Conservation (phyloP, 2,329 filamentous ascomycete genomes). For the Cercospora sp. region DNA sequence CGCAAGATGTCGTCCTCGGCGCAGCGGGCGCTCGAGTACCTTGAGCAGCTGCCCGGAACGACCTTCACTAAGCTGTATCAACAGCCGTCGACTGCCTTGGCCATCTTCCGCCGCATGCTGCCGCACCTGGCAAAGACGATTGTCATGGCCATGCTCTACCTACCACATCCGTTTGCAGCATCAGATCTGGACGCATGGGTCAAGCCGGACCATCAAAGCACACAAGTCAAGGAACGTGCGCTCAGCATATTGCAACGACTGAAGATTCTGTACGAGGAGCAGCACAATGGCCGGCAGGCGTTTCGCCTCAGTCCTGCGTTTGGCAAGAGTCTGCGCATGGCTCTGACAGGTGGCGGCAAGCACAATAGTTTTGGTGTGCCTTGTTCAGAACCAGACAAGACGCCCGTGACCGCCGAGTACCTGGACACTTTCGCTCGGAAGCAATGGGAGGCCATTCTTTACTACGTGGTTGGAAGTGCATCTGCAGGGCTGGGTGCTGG, state of each 20-base stretch:
- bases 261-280: conserved; percentile 75
- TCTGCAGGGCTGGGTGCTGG: conserved; percentile 54
- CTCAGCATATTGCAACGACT: conserved; percentile 77
- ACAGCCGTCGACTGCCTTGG: conserved; percentile 91
- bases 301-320: conserved; percentile 81
- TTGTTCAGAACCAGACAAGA: conserved; percentile 62
- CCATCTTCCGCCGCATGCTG: conserved; percentile 96
- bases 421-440: conserved; percentile 82
- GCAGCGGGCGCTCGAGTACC: conserved; percentile 75
- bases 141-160: conserved; percentile 93
- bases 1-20: conserved; percentile 50
- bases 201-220: conserved; percentile 55
- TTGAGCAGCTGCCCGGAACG: conserved; percentile 85
- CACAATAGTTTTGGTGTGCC: conserved; percentile 91
- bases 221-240: conserved; percentile 72
- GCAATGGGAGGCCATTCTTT: conserved; percentile 94
- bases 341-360: conserved; percentile 75
- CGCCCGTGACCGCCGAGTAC: conserved; percentile 66
- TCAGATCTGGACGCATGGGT: conserved; percentile 85
- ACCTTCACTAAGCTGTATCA: conserved; percentile 91
- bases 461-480: conserved; percentile 83
- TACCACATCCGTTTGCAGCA: conserved; percentile 76
- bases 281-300: conserved; percentile 63
- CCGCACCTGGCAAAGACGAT: conserved; percentile 91
- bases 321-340: conserved; percentile 76